Base-by-base conservation (phyloP, 106 monocot genomes). In the Agapanthus africanus region DNA sequence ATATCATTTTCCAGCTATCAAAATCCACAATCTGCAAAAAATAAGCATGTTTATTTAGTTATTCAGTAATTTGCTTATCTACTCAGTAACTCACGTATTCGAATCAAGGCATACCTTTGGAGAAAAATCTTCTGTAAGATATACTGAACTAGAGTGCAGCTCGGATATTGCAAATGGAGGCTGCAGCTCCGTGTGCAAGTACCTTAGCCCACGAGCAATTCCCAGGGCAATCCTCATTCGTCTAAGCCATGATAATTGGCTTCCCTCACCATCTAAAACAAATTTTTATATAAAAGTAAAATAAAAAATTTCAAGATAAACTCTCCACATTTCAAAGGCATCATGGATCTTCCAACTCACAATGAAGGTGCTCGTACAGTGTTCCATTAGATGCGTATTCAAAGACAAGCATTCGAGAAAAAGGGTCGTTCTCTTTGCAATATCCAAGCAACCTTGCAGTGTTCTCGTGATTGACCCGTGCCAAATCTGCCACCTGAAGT, bases 11-110 rank as follows among this genome's bases (percentile, higher is more conserved):
- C 99, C 99, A 99, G 67, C 91, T 82, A 59, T 99, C 99, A 75
- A 93, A 90, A 83, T 99, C 92, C 72, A 87, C 93, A 74, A 99
- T 59, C 99, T 99, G n/a, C n/a, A n/a, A n/a, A n/a, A n/a, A n/a
- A n/a, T n/a, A n/a, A n/a, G 7, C 21, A 22, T 26, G 27, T n/a
- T n/a, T n/a, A 27, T 6, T 18, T 28, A 59, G 22, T 59, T 8
- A 59, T 59, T n/a, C n/a, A 8, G n/a, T n/a, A n/a, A n/a, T n/a
- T n/a, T n/a, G n/a, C n/a, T n/a, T n/a, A n/a, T n/a, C n/a, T n/a
- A n/a, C n/a, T n/a, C n/a, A n/a, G n/a, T n/a, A n/a, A n/a, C n/a
- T n/a, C n/a, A n/a, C n/a, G n/a, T n/a, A n/a, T n/a, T n/a, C n/a
- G n/a, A n/a, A n/a, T n/a, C n/a, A 6, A 57, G 11, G 28, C 69